These are phyloP conservation scores for Yarrowia bubula DNA, from an alignment of 805 yeast genomes.

Conservation along the genomic window DNA sequence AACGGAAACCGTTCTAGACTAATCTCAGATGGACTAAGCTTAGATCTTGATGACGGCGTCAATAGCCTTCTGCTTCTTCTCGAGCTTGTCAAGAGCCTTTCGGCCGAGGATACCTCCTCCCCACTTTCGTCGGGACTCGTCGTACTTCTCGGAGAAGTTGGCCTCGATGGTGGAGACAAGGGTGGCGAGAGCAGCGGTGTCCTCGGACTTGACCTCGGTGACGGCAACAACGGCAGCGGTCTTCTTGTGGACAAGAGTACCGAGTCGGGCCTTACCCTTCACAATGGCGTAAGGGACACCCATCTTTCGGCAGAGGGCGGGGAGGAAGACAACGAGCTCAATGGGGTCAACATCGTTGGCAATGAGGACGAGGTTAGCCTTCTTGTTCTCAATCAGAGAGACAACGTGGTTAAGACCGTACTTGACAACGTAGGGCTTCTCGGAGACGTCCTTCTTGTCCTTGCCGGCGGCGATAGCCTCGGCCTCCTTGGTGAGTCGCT, in stretches of 20 bases:
- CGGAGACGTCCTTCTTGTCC: conserved; percentile 92
- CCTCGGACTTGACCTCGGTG: conserved; percentile 92
- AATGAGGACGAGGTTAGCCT: conserved; percentile 93
- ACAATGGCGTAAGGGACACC: conserved; percentile 99
- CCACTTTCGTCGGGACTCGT: conserved; percentile 97
- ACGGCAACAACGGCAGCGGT: conserved; percentile 96
- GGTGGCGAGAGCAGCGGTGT: conserved; percentile 91
- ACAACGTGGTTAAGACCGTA: conserved; percentile 99
- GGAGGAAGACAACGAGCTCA: conserved; percentile 94
- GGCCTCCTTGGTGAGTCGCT: conserved; percentile 97
- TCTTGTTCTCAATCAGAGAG: conserved; percentile 95
- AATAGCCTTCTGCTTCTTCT: conserved; percentile 64
- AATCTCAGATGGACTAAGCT: conserved; percentile 23
- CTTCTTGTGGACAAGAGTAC: conserved; percentile 96
- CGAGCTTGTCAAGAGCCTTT: conserved; percentile 83
- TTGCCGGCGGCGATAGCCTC: conserved; percentile 98
- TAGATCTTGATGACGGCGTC: conserved; percentile 43
- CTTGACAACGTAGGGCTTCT: conserved; percentile 95
- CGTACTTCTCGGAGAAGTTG: conserved; percentile 91
- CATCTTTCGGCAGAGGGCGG: conserved; percentile 99
- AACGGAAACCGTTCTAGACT: neutral
- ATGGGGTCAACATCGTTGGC: conserved; percentile 99
- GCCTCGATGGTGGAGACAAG: conserved; percentile 89
- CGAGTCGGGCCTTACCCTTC: conserved; percentile 98
- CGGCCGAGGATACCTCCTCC: conserved; percentile 99